Base-by-base conservation (phyloP, 768 basidiomycete species). In the Leccinum uliginosum region DNA sequence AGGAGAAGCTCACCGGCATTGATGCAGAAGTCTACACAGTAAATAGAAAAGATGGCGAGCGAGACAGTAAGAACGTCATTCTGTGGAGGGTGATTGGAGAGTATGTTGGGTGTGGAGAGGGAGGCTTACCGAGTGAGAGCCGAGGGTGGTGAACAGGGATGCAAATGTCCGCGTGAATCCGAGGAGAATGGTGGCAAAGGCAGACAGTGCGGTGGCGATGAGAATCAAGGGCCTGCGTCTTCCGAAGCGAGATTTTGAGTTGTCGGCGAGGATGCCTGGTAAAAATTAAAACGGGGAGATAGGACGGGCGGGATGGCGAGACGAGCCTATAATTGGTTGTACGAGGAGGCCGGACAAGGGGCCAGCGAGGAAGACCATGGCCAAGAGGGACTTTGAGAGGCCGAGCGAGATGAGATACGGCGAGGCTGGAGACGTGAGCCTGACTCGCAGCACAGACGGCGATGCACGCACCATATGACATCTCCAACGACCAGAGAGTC, bases 401-500 rank as follows among this genome's bases (percentile, higher is more conserved):
- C 95, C 95, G 0, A 97, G 83, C 0, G 92, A 91, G 53, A 94
- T 78, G 2, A 98, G 80, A 71, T 96, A 98, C 0, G 94, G 95
- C 0, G 93, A 84, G n/a, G 83, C 85, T 85, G 50, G 11, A 23
- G 19, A 43, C 44, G 60, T 61, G 14, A 11, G 47, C n/a, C 19
- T 14, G 15, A 9, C 9, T 51, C 6, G 21, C 23, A 38, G 12
- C 2, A n/a, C n/a, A 8, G 30, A 19, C 32, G n/a, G 40, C 2
- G 11, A 11, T n/a, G n/a, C n/a, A 50, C 11, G 50, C 64, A 64
- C 90, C 92, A 59, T 96, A 94, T 0, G 91, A 87, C 91, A 97
- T 94, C 67, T 97, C 94, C 12, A 96, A 87, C 1, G 88, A 89
- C 95, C 95, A 97, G 48, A 96, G 83, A 58, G 93, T 83, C 69